Evolutionary conservation across 257 asterid species (phyloP), one percentile per base, ranked within the genome.

Genomic region (Echium plantagineum): DNA sequence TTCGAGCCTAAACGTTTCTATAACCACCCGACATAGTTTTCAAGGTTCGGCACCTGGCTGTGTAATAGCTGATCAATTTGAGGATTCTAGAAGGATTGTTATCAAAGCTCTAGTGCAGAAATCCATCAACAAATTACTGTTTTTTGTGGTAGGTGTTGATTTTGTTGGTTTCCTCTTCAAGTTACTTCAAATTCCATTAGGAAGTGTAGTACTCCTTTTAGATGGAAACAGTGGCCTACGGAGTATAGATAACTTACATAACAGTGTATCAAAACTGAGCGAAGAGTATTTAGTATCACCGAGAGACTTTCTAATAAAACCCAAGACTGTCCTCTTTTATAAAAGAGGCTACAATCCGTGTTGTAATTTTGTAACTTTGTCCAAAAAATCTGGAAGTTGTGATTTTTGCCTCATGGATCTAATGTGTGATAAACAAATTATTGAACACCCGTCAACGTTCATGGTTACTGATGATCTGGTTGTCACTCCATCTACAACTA

Each of bases 121-220:
- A 55, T 71, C 77, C 0, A 68, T 60, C 0, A 47, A 62, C 0
- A 71, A 61, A 21, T 10, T 72, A 4, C n/a, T 75, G 58, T 64
- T 67, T 48, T 74, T 49, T n/a, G 63, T 55, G 26, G 67, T 69
- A 0, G 59, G 54, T 9, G 71, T 52, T 1, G 72, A 71, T 20
- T 75, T 75, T 17, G 42, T 65, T 0, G 60, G 65, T 2, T 62
- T 67, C 4, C 70, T 71, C 0, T 71, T 68, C 21, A 61, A 67
- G 20, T 35, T 71, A 32, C 72, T 65, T 0, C 24, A 52, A 4
- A 62, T 75, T 10, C 65, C 80, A 2, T 21, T 75, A 0, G 74
- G 67, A 0, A 35, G 52, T 18, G 72, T 54, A 20, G 61, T 18
- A 19, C 26, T 10, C 18, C 74, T 67, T 18, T 52, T 64, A 26